Conservation (phyloP, 2,329 filamentous ascomycete genomes). For the Epicoccum nigrum region DNA sequence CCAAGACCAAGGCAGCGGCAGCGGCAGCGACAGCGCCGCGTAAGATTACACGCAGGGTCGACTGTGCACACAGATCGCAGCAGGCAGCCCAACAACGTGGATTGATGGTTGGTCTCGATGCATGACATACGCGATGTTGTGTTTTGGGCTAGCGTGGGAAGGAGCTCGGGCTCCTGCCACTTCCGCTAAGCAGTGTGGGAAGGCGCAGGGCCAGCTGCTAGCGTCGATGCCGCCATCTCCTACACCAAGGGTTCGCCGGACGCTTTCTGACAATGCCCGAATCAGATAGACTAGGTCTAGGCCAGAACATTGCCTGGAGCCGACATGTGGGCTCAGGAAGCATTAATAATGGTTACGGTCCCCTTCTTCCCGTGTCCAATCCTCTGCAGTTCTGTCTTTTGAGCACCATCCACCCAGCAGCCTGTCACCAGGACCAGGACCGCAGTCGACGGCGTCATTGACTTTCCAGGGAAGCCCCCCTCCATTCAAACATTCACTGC, state of each 20-base stretch:
- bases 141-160: conserved; percentile 27
- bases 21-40: conserved; percentile 13
- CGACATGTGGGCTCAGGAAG: conserved; percentile 18
- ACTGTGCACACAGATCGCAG: conserved; percentile 30
- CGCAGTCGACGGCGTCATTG: conserved; percentile 16
- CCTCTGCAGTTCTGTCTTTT: not conserved
- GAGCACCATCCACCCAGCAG: conserved; percentile 9
- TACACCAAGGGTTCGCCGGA: conserved; percentile 21
- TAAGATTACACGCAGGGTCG: conserved; percentile 23
- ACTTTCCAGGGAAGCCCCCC: conserved; percentile 18
- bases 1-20: too few relatives aligned
- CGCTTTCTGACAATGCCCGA: conserved; percentile 13
- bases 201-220: conserved; percentile 11
- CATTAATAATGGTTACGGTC: conserved; percentile 23
- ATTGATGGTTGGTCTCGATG: conserved; percentile 29
- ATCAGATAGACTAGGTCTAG: conserved; percentile 20
- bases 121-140: conserved; percentile 26
- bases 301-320: conserved; percentile 10
- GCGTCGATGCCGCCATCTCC: conserved; percentile 26
- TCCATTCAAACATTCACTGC: conserved; percentile 15
- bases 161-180: conserved; percentile 8
- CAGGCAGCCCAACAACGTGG: conserved; percentile 27
- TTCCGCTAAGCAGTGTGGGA: not conserved
- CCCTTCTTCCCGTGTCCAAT: conserved; percentile 4
- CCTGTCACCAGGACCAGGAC: too few relatives aligned